Evolutionary conservation across 2,329 filamentous ascomycete genomes (phyloP).

Genomic region (Drechslerella coelobrocha): DNA sequence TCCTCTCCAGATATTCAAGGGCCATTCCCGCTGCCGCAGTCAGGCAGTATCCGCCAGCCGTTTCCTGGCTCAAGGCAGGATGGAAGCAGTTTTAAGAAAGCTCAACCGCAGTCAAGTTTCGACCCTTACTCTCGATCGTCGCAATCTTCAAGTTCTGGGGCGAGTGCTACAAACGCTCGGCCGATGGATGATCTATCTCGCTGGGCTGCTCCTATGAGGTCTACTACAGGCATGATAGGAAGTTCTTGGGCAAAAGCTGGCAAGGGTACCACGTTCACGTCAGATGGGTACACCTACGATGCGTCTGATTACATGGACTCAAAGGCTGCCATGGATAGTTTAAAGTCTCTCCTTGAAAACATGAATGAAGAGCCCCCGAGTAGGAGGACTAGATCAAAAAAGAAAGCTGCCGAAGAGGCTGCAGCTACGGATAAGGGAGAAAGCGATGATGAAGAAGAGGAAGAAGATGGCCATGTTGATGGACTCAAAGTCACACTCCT

Average conservation of each 20-base stretch:
- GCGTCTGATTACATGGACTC: conserved; percentile 68
- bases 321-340: conserved; percentile 73
- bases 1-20: conserved; percentile 29
- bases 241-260: conserved; percentile 49
- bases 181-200: conserved; percentile 47
- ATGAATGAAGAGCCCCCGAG: conserved; percentile 74
- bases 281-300: conserved; percentile 39
- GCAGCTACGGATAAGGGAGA: conserved; percentile 59
- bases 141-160: conserved; percentile 11
- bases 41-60: conserved; percentile 1
- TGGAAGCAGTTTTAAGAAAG: conserved; percentile 27
- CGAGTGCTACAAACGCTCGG: not conserved
- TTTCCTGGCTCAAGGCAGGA: conserved; percentile 19
- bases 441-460: conserved; percentile 63
- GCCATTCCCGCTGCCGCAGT: conserved; percentile 3
- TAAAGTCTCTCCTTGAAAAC: conserved; percentile 82
- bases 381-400: conserved; percentile 55
- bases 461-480: conserved; percentile 71
- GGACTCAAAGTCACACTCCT: conserved; percentile 87
- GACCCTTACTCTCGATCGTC: conserved; percentile 36
- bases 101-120: conserved; percentile 18
- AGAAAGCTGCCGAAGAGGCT: conserved; percentile 39
- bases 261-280: conserved; percentile 45
- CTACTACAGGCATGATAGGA: conserved; percentile 42
- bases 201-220: conserved; percentile 41